Evolutionary conservation across 2,329 filamentous ascomycete species (phyloP), one percentile per base, ranked within the genome.

Genomic region (Colletotrichum endophyticum): DNA sequence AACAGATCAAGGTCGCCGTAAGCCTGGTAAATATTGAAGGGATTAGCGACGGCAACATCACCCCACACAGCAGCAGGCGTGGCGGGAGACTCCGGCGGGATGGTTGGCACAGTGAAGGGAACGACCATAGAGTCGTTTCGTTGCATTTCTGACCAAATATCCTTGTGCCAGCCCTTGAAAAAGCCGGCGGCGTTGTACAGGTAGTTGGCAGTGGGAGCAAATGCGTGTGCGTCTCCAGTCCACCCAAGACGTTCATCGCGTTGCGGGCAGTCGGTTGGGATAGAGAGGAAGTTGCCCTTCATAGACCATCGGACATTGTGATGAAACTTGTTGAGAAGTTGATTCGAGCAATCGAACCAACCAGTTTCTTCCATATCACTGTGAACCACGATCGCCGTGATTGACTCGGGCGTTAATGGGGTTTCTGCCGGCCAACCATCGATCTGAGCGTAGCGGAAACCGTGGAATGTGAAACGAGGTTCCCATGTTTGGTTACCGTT

Each of bases 201-300:
- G 77, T 88, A 92, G 66, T 86, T 89, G 0, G 89, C 86, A 0
- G 89, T 88, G 0, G 88, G 87, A 1, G 84, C 83, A 74, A 92
- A 92, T 2, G 87, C 85, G 49, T 88, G 87, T 9, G 86, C 83
- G 77, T 91, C 88, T 19, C 91, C 88, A 1, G 87, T 89, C 91
- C 90, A 90, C 25, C 88, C 88, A 8, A 91, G 81, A 0, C 89
- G 85, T 81, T 91, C 89, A 70, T 92, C 89, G 2, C 89, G 84
- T 77, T 91, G 89, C 0, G 90, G 90, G 77, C 89, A 91, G 78
- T 93, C 91, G 0, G 90, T 92, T 0, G 90, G 90, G 1, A 92
- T 81, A 0, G 86, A 87, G 5, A 92, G 78, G 78, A 93, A 92
- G 78, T 92, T 93, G 1, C 90, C 90, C 32, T 87, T 86, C 87